These are phyloP conservation scores for Populus simonii DNA, from an alignment of 345 rosid genomes.

Conservation along the genomic window DNA sequence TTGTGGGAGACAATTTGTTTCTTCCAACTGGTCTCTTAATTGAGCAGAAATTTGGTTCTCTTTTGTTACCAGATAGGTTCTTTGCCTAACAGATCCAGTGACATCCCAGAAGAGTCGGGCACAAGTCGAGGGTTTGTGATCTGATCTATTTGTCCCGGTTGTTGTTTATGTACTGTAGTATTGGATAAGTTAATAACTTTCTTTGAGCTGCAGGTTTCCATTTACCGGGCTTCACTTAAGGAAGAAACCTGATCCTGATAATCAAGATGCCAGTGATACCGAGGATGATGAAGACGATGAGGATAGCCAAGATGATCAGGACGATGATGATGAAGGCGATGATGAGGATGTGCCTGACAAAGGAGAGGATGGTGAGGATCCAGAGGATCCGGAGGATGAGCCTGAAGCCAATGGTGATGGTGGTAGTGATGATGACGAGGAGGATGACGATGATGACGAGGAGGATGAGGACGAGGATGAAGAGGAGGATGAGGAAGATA, in stretches of 20 bases:
- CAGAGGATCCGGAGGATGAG: constrained; percentile 45
- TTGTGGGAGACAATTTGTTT: not conserved
- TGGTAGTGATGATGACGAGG: constrained; percentile 39
- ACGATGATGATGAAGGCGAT: constrained; percentile 37
- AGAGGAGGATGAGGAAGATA: constrained; percentile 36
- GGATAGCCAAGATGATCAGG: constrained; percentile 32
- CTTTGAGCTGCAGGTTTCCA: constrained; percentile 41
- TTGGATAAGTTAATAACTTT: not conserved
- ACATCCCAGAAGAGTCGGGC: constrained; percentile 23
- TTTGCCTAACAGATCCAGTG: constrained; percentile 25
- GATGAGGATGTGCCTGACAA: constrained; percentile 42
- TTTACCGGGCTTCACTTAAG: constrained; percentile 30
- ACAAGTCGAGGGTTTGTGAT: constrained; percentile 33
- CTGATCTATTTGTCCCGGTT: constrained; percentile 9
- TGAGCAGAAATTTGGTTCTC: constrained; percentile 3
- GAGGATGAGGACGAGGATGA: not conserved
- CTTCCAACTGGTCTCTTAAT: not conserved
- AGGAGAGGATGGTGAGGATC: constrained; percentile 39
- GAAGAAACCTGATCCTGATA: constrained; percentile 43
- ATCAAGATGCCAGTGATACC: constrained; percentile 45
- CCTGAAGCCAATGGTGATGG: constrained; percentile 43
- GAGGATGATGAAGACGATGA: constrained; percentile 44
- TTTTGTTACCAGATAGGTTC: constrained; percentile 34
- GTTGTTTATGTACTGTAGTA: not conserved
- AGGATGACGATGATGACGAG: constrained; percentile 27